phyloP scores from a whole-genome alignment of 1,284 basidiomycete genomes.

The Irpex sp. region DNA sequence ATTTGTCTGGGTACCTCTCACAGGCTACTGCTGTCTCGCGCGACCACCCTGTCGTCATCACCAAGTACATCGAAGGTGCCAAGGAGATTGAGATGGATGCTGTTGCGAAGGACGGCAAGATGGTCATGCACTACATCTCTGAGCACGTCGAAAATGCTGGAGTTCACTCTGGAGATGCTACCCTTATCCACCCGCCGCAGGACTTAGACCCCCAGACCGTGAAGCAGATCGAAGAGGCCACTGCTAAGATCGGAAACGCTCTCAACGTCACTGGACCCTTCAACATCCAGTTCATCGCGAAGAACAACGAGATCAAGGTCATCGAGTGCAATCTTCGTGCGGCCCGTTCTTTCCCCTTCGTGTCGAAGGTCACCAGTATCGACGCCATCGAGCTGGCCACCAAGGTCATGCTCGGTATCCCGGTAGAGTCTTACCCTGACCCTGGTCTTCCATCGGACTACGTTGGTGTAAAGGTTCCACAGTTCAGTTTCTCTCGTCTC shows the following conservation, averaged over 20 bases:
- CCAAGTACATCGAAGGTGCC: conserved; percentile 98
- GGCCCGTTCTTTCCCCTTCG: conserved; percentile 98
- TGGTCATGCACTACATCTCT: conserved; percentile 99
- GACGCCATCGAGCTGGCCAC: conserved; percentile 99
- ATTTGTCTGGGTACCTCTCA: conserved; percentile 88
- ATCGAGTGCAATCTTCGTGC: conserved; percentile 99
- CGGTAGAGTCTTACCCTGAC: conserved; percentile 90
- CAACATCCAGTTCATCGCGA: conserved; percentile 99
- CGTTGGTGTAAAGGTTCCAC: conserved; percentile 97
- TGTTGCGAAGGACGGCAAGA: conserved; percentile 93
- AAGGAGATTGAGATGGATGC: conserved; percentile 99
- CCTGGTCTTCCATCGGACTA: conserved; percentile 86
- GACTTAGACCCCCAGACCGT: conserved; percentile 97
- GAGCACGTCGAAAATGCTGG: conserved; percentile 99
- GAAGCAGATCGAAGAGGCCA: conserved; percentile 93
- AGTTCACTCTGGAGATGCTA: conserved; percentile 97
- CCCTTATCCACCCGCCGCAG: conserved; percentile 96
- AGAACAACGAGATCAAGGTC: conserved; percentile 99
- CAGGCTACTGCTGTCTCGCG: conserved; percentile 97
- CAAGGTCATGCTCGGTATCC: conserved; percentile 93
- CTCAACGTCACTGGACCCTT: conserved; percentile 98
- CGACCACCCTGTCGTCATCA: conserved; percentile 97
- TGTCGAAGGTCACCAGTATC: conserved; percentile 96
- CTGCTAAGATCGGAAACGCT: conserved; percentile 96
- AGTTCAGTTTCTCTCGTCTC: conserved; percentile 95